phyloP scores from a whole-genome alignment of 1,139 yeast genomes.

The Pneumocystis jirovecii region DNA sequence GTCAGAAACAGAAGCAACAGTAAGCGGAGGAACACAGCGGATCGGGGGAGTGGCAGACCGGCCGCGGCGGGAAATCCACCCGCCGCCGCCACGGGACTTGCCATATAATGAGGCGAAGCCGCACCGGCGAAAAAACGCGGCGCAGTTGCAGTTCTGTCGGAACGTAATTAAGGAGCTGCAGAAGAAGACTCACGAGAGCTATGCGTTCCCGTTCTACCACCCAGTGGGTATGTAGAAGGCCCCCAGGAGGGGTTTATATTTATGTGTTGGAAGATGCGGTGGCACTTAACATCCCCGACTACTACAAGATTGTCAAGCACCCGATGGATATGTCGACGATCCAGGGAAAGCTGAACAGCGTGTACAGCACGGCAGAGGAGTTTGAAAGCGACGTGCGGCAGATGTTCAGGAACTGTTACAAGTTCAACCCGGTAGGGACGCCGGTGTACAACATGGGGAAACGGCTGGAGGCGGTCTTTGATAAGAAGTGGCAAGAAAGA shows the following conservation, averaged over 20 bases:
- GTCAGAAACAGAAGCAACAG: slow-evolving; percentile 15
- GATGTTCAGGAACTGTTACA: slow-evolving; percentile 76
- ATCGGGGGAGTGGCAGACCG: slow-evolving; percentile 47
- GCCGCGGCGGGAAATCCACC: slow-evolving; percentile 91
- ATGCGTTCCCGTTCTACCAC: slow-evolving; percentile 75
- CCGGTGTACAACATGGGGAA: slow-evolving; percentile 95
- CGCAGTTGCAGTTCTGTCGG: slow-evolving; percentile 76
- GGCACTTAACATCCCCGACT: slow-evolving; percentile 82
- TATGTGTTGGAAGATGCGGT: slow-evolving; percentile 49
- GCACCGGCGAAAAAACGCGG: slow-evolving; percentile 77
- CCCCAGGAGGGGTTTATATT: background rate
- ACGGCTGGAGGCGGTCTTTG: slow-evolving; percentile 68
- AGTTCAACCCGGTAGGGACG: slow-evolving; percentile 87
- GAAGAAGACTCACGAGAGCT: slow-evolving; percentile 68
- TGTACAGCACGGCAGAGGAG: slow-evolving; percentile 77
- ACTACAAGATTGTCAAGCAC: slow-evolving; percentile 64
- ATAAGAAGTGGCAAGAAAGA: slow-evolving; percentile 75
- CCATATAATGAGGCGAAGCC: slow-evolving; percentile 77
- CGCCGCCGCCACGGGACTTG: slow-evolving; percentile 87
- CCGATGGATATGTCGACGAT: slow-evolving; percentile 95
- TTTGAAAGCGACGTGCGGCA: slow-evolving; percentile 71
- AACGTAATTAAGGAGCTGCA: slow-evolving; percentile 67
- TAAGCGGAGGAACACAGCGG: slow-evolving; percentile 36
- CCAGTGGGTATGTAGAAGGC: slow-evolving; percentile 40
- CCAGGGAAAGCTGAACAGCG: slow-evolving; percentile 61